Evolutionary conservation across 2,329 filamentous ascomycete genomes (phyloP), one percentile per base, ranked within the genome.

Genomic region (Malbranchea cinnamomea): DNA sequence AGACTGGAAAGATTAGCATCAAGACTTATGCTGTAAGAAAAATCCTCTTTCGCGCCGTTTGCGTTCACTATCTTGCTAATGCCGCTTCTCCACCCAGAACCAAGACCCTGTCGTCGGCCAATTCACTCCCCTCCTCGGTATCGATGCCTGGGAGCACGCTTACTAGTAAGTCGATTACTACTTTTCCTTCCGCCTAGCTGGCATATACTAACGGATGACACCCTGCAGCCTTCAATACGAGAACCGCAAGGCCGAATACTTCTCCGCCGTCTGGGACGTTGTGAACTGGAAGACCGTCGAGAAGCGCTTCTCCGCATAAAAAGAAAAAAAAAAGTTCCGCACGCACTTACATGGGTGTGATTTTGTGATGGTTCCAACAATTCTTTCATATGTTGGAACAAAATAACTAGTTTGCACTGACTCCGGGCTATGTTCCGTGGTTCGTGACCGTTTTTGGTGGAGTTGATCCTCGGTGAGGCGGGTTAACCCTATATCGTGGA

Each of bases 231-330:
- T 93, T 38, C 82, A 93, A 65, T 93, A 93, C 63, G 71, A 93
- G 72, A 93, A 93, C 68, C 77, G 83, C 59, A 93, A 93, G 74
- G 84, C 78, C 34, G 84, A 93, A 64, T 93, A 93, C 68, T 93
- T 93, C 60, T 71, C 71, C 47, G 82, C 82, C 35, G 78, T 93
- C 54, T 93, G 85, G 85, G 81, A 92, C 44, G 84, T 93, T 28
- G 65, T 93, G 57, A 93, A 93, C 74, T 94, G 85, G 85, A 83
- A 84, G 71, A 72, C 78, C 18, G 85, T 83, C 25, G 75, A 80
- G 55, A 73, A 76, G 66, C 72, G 82, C 41, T 83, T 82, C n/a
- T n/a, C n/a, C 50, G 56, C 63, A 46, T 68, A 64, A 53, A 41
- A n/a, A n/a, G n/a, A n/a, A n/a, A 42, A 32, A 42, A 38, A 10